Evolutionary conservation across 2,329 filamentous ascomycete species (phyloP).

Genomic region (Atkinsonella hypoxylon): DNA sequence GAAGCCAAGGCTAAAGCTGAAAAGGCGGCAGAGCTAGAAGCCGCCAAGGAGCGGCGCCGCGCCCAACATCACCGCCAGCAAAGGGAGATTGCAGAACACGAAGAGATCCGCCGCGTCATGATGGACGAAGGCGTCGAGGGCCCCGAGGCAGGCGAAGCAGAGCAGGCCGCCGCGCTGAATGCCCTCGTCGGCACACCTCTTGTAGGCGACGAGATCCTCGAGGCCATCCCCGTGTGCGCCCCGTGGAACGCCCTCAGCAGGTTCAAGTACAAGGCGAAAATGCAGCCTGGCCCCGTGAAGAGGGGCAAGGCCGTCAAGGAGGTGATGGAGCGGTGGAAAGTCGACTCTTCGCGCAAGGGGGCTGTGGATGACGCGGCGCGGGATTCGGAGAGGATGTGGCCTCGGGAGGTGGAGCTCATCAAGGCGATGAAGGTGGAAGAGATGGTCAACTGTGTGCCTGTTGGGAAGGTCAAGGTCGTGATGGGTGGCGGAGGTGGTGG

Average conservation of each 20-base stretch:
- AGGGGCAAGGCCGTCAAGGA: constrained; percentile 93
- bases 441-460: constrained; percentile 67
- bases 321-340: constrained; percentile 70
- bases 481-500: constrained; percentile 41
- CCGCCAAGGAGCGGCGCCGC: constrained; percentile 60
- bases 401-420: constrained; percentile 73
- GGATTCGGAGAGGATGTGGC: constrained; percentile 70
- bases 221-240: constrained; percentile 51
- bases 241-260: constrained; percentile 51
- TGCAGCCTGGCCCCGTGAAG: constrained; percentile 82
- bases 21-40: constrained; percentile 51
- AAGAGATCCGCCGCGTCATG: constrained; percentile 52
- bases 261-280: constrained; percentile 88
- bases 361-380: constrained; percentile 47
- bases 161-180: constrained; percentile 47
- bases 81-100: constrained; percentile 62
- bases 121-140: constrained; percentile 47
- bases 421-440: constrained; percentile 72
- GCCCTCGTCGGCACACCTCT: constrained; percentile 65
- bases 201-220: constrained; percentile 71
- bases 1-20: constrained; percentile 60
- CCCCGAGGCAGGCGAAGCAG: constrained; percentile 47
- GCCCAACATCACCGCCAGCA: constrained; percentile 72
- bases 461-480: constrained; percentile 71
- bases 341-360: constrained; percentile 45